Evolutionary conservation across 805 yeast species (phyloP).

Genomic region (Clavispora vitiphila): DNA sequence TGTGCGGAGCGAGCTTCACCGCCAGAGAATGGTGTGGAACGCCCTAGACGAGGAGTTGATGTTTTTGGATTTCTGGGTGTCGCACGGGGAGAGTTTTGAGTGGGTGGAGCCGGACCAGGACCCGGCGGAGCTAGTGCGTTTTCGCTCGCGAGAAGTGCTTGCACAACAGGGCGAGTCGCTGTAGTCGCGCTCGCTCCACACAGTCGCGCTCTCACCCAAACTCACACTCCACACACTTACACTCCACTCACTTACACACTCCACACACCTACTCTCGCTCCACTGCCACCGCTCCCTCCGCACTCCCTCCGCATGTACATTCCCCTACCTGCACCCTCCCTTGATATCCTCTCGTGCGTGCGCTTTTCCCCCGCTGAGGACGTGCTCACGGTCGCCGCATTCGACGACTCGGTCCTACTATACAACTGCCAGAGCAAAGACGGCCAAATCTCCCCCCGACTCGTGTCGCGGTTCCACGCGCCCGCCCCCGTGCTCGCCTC

Average conservation of each 20-base stretch:
- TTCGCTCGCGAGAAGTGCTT: no score
- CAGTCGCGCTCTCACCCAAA: no score
- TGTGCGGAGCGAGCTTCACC: slow-evolving; percentile 7
- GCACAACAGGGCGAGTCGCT: no score
- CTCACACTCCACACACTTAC: no score
- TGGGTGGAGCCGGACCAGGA: slow-evolving; percentile 92
- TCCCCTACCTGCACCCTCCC: slow-evolving; percentile 8
- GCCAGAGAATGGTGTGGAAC: slow-evolving; percentile 12
- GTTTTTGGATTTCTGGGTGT: slow-evolving; percentile 34
- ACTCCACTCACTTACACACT: no score
- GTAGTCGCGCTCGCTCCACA: no score
- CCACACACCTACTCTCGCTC: no score
- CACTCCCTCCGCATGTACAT: no score
- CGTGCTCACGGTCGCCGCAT: slow-evolving; percentile 9
- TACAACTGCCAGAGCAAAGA: slow-evolving; percentile 6
- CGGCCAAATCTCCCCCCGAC: not conserved
- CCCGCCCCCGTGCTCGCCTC: slow-evolving; percentile 24
- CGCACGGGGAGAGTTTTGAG: slow-evolving; percentile 70
- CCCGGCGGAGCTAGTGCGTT: slow-evolving; percentile 50
- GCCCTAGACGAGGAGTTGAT: slow-evolving; percentile 31
- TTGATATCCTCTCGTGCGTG: slow-evolving; percentile 5
- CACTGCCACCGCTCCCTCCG: no score
- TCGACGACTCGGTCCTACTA: slow-evolving; percentile 7
- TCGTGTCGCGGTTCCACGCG: slow-evolving; percentile 5
- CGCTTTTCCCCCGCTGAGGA: slow-evolving; percentile 9